A percentile compares a stretch with the other conserved stretches of the same genome.
Conservation (phyloP, 148 eudicot species). For the Chenopodium suecicum region DNA sequence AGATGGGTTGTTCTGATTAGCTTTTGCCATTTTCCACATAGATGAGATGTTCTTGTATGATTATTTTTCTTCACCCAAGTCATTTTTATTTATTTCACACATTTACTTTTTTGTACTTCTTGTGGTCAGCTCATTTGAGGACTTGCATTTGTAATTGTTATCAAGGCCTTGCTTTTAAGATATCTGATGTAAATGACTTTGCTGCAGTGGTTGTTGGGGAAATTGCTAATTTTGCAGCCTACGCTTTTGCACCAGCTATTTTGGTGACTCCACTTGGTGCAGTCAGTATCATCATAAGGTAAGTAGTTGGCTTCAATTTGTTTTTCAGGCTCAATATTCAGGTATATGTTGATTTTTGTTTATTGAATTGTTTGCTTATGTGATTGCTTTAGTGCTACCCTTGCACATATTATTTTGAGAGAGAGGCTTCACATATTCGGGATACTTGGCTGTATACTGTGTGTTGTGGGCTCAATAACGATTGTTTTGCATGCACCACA, state of each 20-base stretch:
- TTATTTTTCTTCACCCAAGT: neutral
- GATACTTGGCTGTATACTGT: slow-evolving; percentile 73
- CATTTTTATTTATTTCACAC: neutral
- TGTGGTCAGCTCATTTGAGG: neutral
- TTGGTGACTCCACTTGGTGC: slow-evolving; percentile 93
- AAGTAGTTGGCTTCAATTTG: slow-evolving; percentile 22
- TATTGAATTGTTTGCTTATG: slow-evolving; percentile 22
- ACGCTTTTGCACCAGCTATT: slow-evolving; percentile 92
- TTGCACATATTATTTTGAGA: slow-evolving; percentile 67
- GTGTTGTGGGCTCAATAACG: slow-evolving; percentile 79
- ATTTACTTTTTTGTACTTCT: neutral
- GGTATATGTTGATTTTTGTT: slow-evolving; percentile 5
- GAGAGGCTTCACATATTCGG: slow-evolving; percentile 79
- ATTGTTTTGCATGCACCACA: slow-evolving; percentile 89
- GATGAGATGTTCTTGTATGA: slow-evolving; percentile 1
- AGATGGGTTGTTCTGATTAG: neutral
- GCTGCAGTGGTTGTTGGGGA: slow-evolving; percentile 82
- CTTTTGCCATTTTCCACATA: neutral
- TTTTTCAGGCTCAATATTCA: slow-evolving; percentile 3
- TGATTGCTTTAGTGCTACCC: slow-evolving; percentile 59
- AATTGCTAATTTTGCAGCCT: slow-evolving; percentile 83
- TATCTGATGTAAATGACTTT: slow-evolving; percentile 10
- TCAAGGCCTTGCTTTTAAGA: neutral
- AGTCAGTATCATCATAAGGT: slow-evolving; percentile 89
- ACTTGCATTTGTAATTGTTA: neutral